Base-by-base conservation (phyloP, 2,329 filamentous ascomycete genomes). In the Aureobasidium sp. region DNA sequence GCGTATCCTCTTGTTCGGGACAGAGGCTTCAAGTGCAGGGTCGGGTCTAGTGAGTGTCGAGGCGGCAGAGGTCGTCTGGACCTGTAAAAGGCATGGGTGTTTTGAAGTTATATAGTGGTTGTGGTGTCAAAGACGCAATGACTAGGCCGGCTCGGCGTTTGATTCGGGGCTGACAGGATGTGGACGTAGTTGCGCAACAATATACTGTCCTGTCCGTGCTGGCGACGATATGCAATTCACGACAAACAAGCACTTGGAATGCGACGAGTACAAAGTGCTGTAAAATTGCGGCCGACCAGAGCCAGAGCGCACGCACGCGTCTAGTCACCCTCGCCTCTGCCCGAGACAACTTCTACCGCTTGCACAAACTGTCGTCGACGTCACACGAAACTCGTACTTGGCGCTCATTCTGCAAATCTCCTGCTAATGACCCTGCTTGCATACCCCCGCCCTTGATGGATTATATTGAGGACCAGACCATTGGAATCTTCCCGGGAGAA, bases 111-210 rank as follows among this genome's bases (percentile, higher is more conserved):
- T 59, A 59, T 59, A 59, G 29, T 41, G 44, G 15, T 17, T 12
- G 27, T 59, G 29, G 20, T 27, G 55, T 7, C 34, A 13, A 50
- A 20, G 34, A 20, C n/a, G 55, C 43, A 47, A 59, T 41, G 39
- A 24, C 41, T 32, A 47, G 55, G 9, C 55, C 41, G 32, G 43
- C 41, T 59, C 55, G 55, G 41, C 55, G 55, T 13, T 59, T 46
- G 55, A n/a, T 5, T 47, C 43, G 26, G 55, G 13, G n/a, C 55
- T 56, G 52, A 44, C 52, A 44, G 27, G 52, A 26, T 17, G 39
- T 24, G 39, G 26, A 34, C n/a, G 52, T 47, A 37, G 55, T 59
- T 59, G 55, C 55, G 55, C 55, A 37, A 59, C 41, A 37, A 59
- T 59, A 47, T 59, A 47, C 32, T 34, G 17, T 9, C 7, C 41